Percentiles rank a stretch among this genome's conserved stretches.
These are phyloP conservation scores for Scleromitrula shiraiana DNA, from an alignment of 2,329 filamentous ascomycete genomes.

Conservation along the genomic window DNA sequence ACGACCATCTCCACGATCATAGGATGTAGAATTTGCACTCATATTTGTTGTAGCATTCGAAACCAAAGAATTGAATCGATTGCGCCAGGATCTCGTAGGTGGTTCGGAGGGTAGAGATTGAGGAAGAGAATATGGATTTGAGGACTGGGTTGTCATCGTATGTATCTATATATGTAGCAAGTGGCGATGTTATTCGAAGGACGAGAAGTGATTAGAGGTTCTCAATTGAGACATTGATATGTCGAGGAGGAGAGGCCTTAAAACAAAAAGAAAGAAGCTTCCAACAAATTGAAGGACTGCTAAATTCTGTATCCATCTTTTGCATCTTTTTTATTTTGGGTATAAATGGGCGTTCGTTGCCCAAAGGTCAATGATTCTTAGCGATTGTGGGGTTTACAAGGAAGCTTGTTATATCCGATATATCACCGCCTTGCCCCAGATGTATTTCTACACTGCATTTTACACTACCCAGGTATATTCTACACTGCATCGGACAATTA, in stretches of 20 bases:
- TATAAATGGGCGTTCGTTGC: not conserved
- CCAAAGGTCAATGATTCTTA: too few relatives aligned
- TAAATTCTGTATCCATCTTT: too few relatives aligned
- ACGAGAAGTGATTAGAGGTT: not conserved
- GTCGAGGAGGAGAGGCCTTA: too few relatives aligned
- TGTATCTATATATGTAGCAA: too few relatives aligned
- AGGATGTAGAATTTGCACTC: not conserved
- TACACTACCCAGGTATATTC: too few relatives aligned
- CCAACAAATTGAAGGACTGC: too few relatives aligned
- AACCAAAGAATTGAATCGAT: constrained; percentile 2
- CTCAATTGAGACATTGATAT: not conserved
- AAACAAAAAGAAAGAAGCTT: not conserved
- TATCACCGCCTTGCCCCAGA: too few relatives aligned
- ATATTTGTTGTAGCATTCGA: too few relatives aligned
- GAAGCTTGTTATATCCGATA: too few relatives aligned
- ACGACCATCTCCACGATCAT: not conserved
- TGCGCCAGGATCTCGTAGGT: constrained; percentile 1
- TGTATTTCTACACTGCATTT: too few relatives aligned
- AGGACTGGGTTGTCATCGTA: constrained; percentile 7
- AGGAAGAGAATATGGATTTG: constrained; percentile 17
- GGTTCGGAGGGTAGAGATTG: constrained; percentile 11
- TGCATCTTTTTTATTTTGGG: not conserved
- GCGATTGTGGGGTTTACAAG: too few relatives aligned
- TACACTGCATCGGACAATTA: too few relatives aligned
- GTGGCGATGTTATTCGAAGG: not conserved